A percentile compares a stretch with the other conserved stretches of the same genome.
These are phyloP conservation scores for Phlyctochytrium arcticum DNA, from an alignment of 192 early-diverging fungal genomes.

Conservation along the genomic window DNA sequence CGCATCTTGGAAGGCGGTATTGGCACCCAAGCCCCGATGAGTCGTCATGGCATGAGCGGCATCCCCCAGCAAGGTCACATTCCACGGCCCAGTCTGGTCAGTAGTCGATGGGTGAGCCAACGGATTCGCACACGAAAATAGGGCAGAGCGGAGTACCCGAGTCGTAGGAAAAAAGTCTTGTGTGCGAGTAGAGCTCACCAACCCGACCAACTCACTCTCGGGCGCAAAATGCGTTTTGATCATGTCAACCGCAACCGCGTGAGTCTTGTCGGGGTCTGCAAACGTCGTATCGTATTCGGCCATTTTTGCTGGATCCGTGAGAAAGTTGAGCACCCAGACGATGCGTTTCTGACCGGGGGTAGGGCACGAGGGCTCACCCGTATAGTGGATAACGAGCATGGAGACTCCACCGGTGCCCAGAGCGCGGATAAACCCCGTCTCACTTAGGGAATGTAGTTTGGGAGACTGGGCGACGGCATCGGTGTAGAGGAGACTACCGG, in stretches of 20 bases:
- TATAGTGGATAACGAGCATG: neutral
- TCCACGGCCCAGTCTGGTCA: neutral
- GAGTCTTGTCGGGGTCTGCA: neutral
- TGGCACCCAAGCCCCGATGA: slow-evolving; percentile 18
- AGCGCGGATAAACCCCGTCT: neutral
- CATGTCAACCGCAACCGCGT: neutral
- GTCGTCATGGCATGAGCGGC: slow-evolving; percentile 24
- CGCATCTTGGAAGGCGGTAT: slow-evolving; percentile 23
- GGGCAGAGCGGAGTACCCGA: neutral
- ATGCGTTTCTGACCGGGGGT: neutral
- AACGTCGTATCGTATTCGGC: neutral
- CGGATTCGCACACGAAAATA: neutral
- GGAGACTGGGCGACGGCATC: neutral
- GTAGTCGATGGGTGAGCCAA: too few relatives aligned
- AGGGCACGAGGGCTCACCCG: neutral
- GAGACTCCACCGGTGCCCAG: neutral
- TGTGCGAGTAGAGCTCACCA: neutral
- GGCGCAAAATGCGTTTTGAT: neutral
- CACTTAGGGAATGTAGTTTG: neutral
- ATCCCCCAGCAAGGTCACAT: slow-evolving; percentile 15
- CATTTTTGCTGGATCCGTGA: neutral
- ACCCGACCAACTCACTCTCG: neutral
- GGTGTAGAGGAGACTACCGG: neutral
- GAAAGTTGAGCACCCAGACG: neutral
- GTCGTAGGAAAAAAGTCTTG: neutral